phyloP scores from a whole-genome alignment of 2,329 filamentous ascomycete genomes.

The Graphilbum sp. region DNA sequence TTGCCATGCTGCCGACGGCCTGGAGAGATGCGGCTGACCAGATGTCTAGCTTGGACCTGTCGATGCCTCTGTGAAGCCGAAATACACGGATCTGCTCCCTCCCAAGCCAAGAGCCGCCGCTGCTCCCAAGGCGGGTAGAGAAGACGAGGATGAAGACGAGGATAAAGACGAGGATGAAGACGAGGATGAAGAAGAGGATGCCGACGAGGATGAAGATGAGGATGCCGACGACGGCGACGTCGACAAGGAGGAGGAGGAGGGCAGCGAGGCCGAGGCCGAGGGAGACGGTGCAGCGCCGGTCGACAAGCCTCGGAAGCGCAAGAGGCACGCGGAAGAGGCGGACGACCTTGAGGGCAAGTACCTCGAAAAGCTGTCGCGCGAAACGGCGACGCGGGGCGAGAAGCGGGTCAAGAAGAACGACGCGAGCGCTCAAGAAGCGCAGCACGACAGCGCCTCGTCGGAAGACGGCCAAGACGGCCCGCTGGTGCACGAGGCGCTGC shows the following conservation, averaged over 20 bases:
- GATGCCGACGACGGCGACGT: constrained; percentile 3
- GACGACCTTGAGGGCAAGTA: constrained; percentile 58
- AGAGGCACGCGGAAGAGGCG: constrained; percentile 44
- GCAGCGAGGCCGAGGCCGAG: constrained; percentile 15
- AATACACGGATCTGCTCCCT: constrained; percentile 19
- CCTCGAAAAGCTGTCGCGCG: constrained; percentile 45
- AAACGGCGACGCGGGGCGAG: constrained; percentile 20
- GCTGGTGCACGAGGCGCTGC: constrained; percentile 40
- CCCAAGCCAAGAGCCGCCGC: constrained; percentile 2
- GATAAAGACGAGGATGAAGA: constrained; percentile 14
- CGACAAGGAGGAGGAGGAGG: constrained; percentile 17
- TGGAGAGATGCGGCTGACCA: neutral
- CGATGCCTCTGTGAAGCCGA: constrained; percentile 25
- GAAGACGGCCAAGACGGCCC: constrained; percentile 18
- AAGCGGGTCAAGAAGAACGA: constrained; percentile 29
- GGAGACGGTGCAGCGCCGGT: constrained; percentile 19
- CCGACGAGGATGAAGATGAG: neutral
- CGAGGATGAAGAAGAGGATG: constrained; percentile 15
- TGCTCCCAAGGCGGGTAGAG: neutral
- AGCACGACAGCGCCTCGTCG: constrained; percentile 10
- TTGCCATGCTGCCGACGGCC: neutral
- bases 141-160: constrained; percentile 2
- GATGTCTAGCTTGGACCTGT: constrained; percentile 32
- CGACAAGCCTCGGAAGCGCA: constrained; percentile 33
- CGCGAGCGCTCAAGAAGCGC: constrained; percentile 17